Conservation (phyloP, 192 early-diverging fungal genomes). For the Geosiphon pyriformis region DNA sequence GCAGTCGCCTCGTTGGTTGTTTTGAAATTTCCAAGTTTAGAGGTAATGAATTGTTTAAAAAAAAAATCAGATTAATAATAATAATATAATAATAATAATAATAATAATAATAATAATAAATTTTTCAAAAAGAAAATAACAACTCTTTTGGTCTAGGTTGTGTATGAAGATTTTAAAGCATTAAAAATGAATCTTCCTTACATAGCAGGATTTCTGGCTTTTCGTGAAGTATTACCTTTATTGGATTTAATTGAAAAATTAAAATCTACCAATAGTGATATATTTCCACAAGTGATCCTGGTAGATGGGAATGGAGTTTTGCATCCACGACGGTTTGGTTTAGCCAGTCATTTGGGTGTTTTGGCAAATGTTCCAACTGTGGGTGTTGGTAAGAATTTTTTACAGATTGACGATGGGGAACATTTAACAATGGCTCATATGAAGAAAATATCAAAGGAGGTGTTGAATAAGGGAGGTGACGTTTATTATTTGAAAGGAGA, state of each 20-base stretch:
- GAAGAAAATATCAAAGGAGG: constrained; percentile 42
- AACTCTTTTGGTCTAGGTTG: too few relatives aligned
- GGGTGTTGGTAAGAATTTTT: constrained; percentile 87
- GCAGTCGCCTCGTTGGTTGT: constrained; percentile 75
- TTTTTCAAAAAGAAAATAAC: too few relatives aligned
- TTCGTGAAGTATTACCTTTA: constrained; percentile 74
- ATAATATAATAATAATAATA: too few relatives aligned
- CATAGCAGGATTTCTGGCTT: constrained; percentile 86
- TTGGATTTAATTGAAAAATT: constrained; percentile 50
- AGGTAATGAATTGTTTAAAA: constrained; percentile 29
- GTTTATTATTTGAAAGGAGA: constrained; percentile 38
- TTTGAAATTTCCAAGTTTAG: constrained; percentile 59
- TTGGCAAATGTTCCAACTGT: constrained; percentile 68
- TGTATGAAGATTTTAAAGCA: constrained; percentile 56
- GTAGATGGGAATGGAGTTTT: constrained; percentile 87
- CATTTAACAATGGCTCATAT: constrained; percentile 44
- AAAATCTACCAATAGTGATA: constrained; percentile 38
- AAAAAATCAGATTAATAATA: too few relatives aligned
- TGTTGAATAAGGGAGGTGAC: constrained; percentile 35
- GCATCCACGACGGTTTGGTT: constrained; percentile 84
- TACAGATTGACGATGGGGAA: constrained; percentile 65
- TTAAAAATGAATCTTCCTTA: constrained; percentile 73
- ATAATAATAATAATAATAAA: too few relatives aligned
- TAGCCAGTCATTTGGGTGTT: constrained; percentile 81
- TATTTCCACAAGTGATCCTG: constrained; percentile 72